Conservation (phyloP, 768 basidiomycete species). For the Termitomyces sp. region DNA sequence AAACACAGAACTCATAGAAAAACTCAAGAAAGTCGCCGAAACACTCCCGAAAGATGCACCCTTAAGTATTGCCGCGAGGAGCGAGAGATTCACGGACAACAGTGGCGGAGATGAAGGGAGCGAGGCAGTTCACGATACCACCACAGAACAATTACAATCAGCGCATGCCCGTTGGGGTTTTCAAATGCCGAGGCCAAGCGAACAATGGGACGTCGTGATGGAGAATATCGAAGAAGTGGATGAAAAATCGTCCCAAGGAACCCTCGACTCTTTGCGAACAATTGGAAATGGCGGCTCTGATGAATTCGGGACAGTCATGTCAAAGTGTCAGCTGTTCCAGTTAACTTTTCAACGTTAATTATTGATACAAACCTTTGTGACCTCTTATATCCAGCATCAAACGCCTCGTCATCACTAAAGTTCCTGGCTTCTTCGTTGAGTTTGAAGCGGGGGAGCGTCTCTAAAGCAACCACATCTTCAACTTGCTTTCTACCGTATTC, state of each 20-base stretch:
- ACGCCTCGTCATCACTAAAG: conserved; percentile 67
- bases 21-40: conserved; percentile 61
- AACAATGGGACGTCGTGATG: conserved; percentile 87
- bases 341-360: background rate
- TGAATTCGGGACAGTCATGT: conserved; percentile 69
- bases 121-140: conserved; percentile 17
- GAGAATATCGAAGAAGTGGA: conserved; percentile 69
- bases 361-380: conserved; percentile 6
- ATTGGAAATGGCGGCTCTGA: conserved; percentile 31
- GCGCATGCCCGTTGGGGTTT: conserved; percentile 12
- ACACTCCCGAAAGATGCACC: conserved; percentile 55
- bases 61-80: conserved; percentile 48
- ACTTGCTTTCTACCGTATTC: conserved; percentile 12
- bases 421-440: conserved; percentile 74
- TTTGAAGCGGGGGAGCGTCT: conserved; percentile 45
- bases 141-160: conserved; percentile 9
- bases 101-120: conserved; percentile 28
- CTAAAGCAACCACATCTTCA: conserved; percentile 15
- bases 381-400: conserved; percentile 37
- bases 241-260: conserved; percentile 47
- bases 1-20: conserved; percentile 67
- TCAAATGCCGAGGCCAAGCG: conserved; percentile 54
- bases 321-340: conserved; percentile 45
- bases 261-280: conserved; percentile 42
- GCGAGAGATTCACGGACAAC: conserved; percentile 29